A percentile compares a stretch with the other conserved stretches of the same genome.
Conservation (phyloP, 2,329 filamentous ascomycete genomes). For the Emericellopsis atlantica region DNA sequence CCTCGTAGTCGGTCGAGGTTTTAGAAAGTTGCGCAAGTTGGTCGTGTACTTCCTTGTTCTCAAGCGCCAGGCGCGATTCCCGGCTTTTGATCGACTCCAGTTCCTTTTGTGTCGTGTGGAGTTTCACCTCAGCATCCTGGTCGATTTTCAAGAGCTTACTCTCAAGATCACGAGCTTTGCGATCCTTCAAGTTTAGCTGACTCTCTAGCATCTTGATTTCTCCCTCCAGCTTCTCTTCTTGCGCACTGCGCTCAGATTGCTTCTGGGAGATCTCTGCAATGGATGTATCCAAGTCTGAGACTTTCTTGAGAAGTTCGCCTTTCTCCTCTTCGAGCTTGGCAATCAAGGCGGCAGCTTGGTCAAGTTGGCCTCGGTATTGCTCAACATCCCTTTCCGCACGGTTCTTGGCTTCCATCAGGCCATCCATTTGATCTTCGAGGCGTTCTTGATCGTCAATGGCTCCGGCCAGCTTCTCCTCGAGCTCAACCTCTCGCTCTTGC, state of each 20-base stretch:
- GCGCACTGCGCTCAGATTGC: constrained; percentile 60
- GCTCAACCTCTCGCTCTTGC: constrained; percentile 78
- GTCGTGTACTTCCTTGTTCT: constrained; percentile 72
- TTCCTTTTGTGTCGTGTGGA: constrained; percentile 67
- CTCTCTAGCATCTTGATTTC: constrained; percentile 89
- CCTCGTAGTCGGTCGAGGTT: constrained; percentile 90
- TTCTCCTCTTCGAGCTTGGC: constrained; percentile 79
- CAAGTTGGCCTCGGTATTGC: constrained; percentile 65
- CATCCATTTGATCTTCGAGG: constrained; percentile 86
- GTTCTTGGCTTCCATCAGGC: constrained; percentile 79
- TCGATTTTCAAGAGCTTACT: constrained; percentile 71
- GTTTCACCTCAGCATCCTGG: constrained; percentile 78
- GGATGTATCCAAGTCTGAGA: constrained; percentile 57
- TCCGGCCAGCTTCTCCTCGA: constrained; percentile 84
- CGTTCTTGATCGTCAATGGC: constrained; percentile 90
- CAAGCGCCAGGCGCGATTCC: constrained; percentile 62
- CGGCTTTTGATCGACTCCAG: constrained; percentile 60
- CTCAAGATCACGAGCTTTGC: constrained; percentile 81
- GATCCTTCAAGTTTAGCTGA: constrained; percentile 77
- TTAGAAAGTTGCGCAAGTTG: constrained; percentile 79
- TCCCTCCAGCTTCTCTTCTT: constrained; percentile 65
- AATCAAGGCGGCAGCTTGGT: constrained; percentile 85
- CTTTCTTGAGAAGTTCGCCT: constrained; percentile 53
- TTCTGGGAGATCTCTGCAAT: constrained; percentile 58
- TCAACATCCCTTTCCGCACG: constrained; percentile 77